Base-by-base conservation (phyloP, 306 rosid genomes). In the Rosa multiflora region DNA sequence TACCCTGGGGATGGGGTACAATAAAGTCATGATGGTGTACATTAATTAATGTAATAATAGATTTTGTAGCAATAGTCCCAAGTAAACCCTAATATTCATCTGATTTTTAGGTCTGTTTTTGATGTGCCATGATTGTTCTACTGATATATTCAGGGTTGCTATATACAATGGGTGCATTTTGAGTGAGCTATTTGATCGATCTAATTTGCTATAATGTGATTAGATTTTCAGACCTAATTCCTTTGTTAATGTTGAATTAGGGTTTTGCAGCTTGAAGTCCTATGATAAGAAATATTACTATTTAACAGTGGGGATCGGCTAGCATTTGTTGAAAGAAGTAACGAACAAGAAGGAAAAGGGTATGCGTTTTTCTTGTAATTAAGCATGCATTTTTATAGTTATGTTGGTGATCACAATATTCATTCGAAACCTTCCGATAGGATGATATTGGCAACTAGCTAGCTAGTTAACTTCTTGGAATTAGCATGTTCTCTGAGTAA, bases 1-100 rank as follows among this genome's bases (percentile, higher is more conserved):
- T 84, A 85, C 81, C 76, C 62, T 14, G 71, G 61, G 80, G 82
- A 56, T 15, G 73, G 53, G 70, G 82, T 52, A 17, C 85, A 80
- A 83, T 74, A 35, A 39, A 39, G 51, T 55, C 59, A 44, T 62
- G 59, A 61, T 44, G 35, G 29, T 63, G 49, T 63, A 64, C 35
- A 35, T 63, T 18, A 6, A 61, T 17, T 10, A 35, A 9, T 63
- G 72, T 48, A 63, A 46, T 75, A 48, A 9, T 62, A 35, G 14
- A 75, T 62, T 46, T 46, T 71, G 71, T 75, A 75, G 58, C 70
- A 59, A 15, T 26, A 15, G 49, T 67, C 49, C 72, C 32, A 67
- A 75, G 56, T 63, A 59, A 75, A 61, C 58, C 71, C 79, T 26
- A 61, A 44, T 44, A 0, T 32, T 29, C 18, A 26, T 62, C 69